Conservation (phyloP, 208 protist genomes). For the Chromosphaera perkinsii region DNA sequence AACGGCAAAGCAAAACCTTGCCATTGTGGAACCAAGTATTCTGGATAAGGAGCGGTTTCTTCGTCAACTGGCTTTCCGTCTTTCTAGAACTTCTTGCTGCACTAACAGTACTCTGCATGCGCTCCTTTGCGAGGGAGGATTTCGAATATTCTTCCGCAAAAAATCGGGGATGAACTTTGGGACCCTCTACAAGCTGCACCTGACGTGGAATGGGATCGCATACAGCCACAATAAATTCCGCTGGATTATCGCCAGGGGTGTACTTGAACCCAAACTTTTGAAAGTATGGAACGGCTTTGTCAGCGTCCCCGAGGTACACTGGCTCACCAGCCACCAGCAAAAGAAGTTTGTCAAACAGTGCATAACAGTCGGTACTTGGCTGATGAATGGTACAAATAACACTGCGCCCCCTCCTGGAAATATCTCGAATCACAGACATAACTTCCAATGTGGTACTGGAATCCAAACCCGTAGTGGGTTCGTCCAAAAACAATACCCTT, state of each 20-base stretch:
- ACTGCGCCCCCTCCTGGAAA: slow-evolving; percentile 34
- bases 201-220: neutral
- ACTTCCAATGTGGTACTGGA: slow-evolving; percentile 26
- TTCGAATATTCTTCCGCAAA: neutral
- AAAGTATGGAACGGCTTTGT: slow-evolving; percentile 19
- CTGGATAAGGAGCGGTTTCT: no score
- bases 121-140: neutral
- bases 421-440: slow-evolving; percentile 22
- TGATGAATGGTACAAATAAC: slow-evolving; percentile 53
- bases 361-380: slow-evolving; percentile 43
- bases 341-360: slow-evolving; percentile 45
- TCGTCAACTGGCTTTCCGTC: neutral
- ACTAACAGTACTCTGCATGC: neutral
- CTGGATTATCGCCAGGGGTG: neutral
- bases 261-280: slow-evolving; percentile 17
- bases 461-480: slow-evolving; percentile 49
- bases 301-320: slow-evolving; percentile 22
- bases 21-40: no score
- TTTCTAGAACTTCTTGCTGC: neutral
- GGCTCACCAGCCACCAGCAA: slow-evolving; percentile 20
- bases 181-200: neutral
- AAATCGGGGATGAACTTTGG: neutral
- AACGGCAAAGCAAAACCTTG: no score
- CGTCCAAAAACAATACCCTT: slow-evolving; percentile 49
- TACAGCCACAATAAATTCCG: slow-evolving; percentile 23